Percentiles rank a stretch among this genome's conserved stretches.
Evolutionary conservation across 169 alveolate genomes (phyloP).

Genomic region (Plasmodium coatneyi): DNA sequence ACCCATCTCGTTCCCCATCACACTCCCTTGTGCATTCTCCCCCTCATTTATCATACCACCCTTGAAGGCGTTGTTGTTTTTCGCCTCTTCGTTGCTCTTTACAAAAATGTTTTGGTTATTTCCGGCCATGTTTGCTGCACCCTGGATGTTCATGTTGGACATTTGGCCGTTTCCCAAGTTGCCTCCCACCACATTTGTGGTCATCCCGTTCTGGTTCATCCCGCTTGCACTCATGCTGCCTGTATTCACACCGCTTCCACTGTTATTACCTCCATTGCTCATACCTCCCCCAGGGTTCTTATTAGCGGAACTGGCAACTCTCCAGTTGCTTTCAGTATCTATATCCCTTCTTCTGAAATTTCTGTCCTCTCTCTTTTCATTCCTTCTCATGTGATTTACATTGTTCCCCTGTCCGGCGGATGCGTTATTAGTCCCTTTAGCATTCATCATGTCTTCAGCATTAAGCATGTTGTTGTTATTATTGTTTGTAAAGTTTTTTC

Average conservation of each 20-base stretch:
- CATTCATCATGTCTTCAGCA: constrained; percentile 1
- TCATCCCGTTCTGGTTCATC: neutral
- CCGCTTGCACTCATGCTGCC: neutral
- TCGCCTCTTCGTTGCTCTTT: constrained; percentile 24
- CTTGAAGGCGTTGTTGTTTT: constrained; percentile 18
- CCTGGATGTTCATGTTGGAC: constrained; percentile 7
- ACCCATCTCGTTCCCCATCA: neutral
- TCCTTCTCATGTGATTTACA: constrained; percentile 32
- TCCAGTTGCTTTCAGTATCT: constrained; percentile 55
- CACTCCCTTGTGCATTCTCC: neutral
- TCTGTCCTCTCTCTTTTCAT: constrained; percentile 53
- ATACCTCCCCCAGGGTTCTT: neutral
- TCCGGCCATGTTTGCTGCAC: neutral
- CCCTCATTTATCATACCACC: neutral
- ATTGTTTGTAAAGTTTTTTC: neutral
- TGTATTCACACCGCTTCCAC: neutral
- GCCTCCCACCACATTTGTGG: neutral
- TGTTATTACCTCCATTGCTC: neutral
- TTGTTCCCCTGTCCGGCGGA: constrained; percentile 27
- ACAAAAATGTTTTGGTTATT: constrained; percentile 25
- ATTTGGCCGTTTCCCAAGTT: constrained; percentile 7
- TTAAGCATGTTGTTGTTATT: constrained; percentile 6
- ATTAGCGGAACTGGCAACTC: constrained; percentile 9
- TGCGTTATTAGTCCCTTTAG: neutral
- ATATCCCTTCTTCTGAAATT: constrained; percentile 29